Conservation (phyloP, 2,329 filamentous ascomycete species). For the Colletotrichum tropicale region DNA sequence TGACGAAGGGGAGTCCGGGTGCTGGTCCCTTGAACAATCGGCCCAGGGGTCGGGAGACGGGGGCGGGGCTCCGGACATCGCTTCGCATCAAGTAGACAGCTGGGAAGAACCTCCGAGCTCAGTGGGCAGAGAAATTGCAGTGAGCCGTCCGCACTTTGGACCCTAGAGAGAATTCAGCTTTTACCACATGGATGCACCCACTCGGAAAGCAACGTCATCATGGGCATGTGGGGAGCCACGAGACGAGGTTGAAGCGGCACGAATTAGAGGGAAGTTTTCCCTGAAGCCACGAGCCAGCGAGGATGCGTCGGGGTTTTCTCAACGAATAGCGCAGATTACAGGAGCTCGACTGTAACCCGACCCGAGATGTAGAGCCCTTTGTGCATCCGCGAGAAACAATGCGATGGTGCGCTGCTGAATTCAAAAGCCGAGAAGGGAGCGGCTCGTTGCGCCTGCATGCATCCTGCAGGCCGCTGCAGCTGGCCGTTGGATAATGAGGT, state of each 20-base stretch:
- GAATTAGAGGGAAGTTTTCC: not conserved
- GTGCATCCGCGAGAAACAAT: not conserved
- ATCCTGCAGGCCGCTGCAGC: not conserved
- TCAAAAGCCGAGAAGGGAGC: not conserved
- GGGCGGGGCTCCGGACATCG: constrained; percentile 1
- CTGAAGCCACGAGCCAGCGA: not conserved
- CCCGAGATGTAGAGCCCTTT: not conserved
- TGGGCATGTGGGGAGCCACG: not conserved
- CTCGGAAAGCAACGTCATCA: not conserved
- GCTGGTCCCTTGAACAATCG: not conserved
- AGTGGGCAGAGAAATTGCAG: not conserved
- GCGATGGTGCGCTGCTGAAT: not conserved
- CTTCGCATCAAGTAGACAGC: constrained; percentile 8
- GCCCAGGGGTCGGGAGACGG: not conserved
- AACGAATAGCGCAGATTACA: not conserved
- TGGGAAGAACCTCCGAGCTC: not conserved
- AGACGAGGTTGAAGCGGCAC: not conserved
- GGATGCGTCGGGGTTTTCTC: not conserved
- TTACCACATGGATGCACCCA: not conserved
- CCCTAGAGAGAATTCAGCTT: not conserved
- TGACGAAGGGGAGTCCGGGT: not conserved
- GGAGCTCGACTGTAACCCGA: not conserved
- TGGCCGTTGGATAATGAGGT: not conserved
- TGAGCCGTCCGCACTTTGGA: not conserved
- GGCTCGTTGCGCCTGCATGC: not conserved